Percentiles rank a stretch among this genome's conserved stretches.
Evolutionary conservation across 139 green algal species (phyloP).

Genomic region (Micromonas commoda): DNA sequence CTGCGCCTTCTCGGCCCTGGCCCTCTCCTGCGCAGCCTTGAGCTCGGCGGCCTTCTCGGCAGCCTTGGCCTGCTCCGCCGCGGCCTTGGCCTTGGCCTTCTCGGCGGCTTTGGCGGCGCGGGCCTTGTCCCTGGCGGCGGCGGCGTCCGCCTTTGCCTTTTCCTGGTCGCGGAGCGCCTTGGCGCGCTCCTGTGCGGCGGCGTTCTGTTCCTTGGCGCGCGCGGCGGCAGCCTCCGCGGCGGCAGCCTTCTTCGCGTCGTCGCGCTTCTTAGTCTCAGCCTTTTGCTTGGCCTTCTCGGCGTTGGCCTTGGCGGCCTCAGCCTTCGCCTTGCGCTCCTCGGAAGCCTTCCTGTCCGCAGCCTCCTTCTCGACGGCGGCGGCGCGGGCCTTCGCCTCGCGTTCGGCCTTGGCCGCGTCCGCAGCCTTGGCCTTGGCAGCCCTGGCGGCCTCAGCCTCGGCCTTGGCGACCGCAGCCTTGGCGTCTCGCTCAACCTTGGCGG

Average conservation of each 20-base stretch:
- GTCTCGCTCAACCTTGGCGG: background rate
- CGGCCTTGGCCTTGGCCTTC: background rate
- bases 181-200: background rate
- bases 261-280: background rate
- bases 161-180: no score
- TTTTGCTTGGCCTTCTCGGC: background rate
- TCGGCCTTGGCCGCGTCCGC: no score
- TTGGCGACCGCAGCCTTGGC: background rate
- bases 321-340: background rate
- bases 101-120: background rate
- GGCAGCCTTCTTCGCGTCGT: background rate
- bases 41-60: no score
- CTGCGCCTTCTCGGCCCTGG: background rate
- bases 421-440: background rate
- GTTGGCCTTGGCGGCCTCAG: no score
- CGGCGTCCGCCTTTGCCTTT: no score
- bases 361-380: background rate
- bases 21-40: no score
- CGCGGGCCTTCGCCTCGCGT: no score
- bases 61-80: background rate
- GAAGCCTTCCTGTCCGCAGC: background rate
- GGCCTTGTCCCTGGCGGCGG: background rate
- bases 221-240: background rate
- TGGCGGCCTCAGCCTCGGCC: background rate
- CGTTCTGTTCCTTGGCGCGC: background rate